Percentiles rank a stretch among this genome's conserved stretches.
These are phyloP conservation scores for Candida sp. DNA, from an alignment of 1,139 yeast species.

Conservation along the genomic window DNA sequence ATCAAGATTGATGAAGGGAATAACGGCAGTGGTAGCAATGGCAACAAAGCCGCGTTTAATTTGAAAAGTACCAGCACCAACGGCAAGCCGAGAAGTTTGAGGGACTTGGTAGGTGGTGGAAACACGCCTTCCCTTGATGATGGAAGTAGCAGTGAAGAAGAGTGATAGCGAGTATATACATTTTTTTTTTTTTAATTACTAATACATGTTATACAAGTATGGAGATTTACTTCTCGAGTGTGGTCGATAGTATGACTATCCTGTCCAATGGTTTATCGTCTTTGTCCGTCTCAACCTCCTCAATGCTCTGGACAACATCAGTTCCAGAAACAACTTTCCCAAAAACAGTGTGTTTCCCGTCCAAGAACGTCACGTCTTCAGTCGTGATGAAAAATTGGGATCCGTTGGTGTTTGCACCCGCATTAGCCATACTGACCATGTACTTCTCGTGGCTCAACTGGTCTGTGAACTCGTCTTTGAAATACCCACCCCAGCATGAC, in stretches of 20 bases:
- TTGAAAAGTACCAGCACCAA: slow-evolving; percentile 5
- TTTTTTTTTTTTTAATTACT: background rate
- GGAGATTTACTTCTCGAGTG: slow-evolving; percentile 8
- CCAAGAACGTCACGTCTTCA: slow-evolving; percentile 46
- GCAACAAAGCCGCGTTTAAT: slow-evolving; percentile 1
- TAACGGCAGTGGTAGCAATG: background rate
- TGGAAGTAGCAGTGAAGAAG: slow-evolving; percentile 45
- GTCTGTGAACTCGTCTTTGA: slow-evolving; percentile 43
- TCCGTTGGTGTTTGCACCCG: slow-evolving; percentile 47
- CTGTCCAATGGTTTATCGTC: slow-evolving; percentile 25
- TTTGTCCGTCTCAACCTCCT: slow-evolving; percentile 33
- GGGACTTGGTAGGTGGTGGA: slow-evolving; percentile 39
- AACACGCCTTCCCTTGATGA: slow-evolving; percentile 24
- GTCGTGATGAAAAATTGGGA: slow-evolving; percentile 49
- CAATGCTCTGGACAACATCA: slow-evolving; percentile 43
- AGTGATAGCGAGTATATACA: slow-evolving; percentile 16
- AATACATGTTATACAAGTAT: too few species aligned
- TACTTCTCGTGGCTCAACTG: slow-evolving; percentile 34
- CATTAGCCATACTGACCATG: slow-evolving; percentile 45
- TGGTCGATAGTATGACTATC: slow-evolving; percentile 23
- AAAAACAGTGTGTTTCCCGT: slow-evolving; percentile 44
- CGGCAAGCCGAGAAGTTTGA: slow-evolving; percentile 42
- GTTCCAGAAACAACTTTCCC: slow-evolving; percentile 45
- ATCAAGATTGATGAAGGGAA: slow-evolving; percentile 27
- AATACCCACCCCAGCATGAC: slow-evolving; percentile 39